phyloP scores from a whole-genome alignment of 495 filamentous ascomycete genomes.

The Penicillium antarcticum region DNA sequence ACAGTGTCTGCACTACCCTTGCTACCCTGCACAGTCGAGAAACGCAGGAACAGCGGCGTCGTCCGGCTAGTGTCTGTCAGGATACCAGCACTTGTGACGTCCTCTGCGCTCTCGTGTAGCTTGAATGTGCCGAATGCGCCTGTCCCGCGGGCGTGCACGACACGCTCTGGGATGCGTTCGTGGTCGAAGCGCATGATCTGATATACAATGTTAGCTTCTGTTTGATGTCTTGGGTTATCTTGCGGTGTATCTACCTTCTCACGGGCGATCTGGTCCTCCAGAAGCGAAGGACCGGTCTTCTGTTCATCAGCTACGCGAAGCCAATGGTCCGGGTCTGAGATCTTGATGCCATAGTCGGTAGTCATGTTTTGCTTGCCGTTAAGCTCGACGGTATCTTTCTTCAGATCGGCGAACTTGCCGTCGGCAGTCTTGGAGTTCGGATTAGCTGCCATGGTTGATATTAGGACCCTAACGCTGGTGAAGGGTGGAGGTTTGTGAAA shows the following conservation, averaged over 20 bases:
- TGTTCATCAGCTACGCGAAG: constrained; percentile 59
- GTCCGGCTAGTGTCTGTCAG: constrained; percentile 76
- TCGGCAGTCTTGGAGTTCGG: constrained; percentile 5
- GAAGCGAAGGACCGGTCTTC: constrained; percentile 64
- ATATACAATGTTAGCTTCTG: neutral
- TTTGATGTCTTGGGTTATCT: neutral
- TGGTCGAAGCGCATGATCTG: constrained; percentile 82
- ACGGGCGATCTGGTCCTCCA: constrained; percentile 78
- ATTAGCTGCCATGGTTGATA: constrained; percentile 9
- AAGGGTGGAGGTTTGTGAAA: neutral
- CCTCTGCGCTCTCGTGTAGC: constrained; percentile 63
- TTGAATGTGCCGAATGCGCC: constrained; percentile 85
- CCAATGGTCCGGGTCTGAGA: constrained; percentile 76
- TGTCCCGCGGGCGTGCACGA: constrained; percentile 82
- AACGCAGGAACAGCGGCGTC: constrained; percentile 77
- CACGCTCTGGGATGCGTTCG: constrained; percentile 83
- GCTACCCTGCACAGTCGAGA: constrained; percentile 79
- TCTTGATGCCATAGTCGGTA: constrained; percentile 75
- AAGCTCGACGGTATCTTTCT: constrained; percentile 31
- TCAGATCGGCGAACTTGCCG: constrained; percentile 30
- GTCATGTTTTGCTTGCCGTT: constrained; percentile 52
- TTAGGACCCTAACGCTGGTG: neutral
- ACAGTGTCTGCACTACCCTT: constrained; percentile 78
- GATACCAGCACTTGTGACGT: constrained; percentile 68
- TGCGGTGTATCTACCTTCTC: constrained; percentile 57